These are phyloP conservation scores for Dactylella cylindrospora DNA, from an alignment of 2,329 filamentous ascomycete species.

Conservation along the genomic window DNA sequence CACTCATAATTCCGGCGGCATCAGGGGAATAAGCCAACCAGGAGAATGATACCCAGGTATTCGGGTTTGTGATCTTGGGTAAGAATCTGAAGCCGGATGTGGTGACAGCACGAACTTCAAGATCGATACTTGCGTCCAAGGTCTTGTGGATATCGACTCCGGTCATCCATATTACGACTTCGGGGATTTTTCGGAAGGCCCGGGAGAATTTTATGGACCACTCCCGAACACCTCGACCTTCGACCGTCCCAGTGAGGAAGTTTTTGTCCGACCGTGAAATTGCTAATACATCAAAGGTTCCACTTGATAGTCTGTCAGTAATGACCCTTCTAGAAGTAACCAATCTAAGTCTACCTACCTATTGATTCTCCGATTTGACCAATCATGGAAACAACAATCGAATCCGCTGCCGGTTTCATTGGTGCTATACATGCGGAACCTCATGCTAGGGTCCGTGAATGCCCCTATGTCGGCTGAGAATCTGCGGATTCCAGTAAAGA, in stretches of 20 bases:
- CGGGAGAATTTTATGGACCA: slow-evolving; percentile 38
- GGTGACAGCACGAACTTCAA: slow-evolving; percentile 33
- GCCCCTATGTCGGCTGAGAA: slow-evolving; percentile 12
- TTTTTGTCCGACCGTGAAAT: slow-evolving; percentile 24
- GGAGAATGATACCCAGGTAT: slow-evolving; percentile 37
- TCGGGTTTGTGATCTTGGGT: slow-evolving; percentile 26
- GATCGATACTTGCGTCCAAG: slow-evolving; percentile 15
- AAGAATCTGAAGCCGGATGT: slow-evolving; percentile 33
- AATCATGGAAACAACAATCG: slow-evolving; percentile 41
- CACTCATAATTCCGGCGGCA: slow-evolving; percentile 20
- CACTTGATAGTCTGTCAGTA: no score
- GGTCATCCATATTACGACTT: slow-evolving; percentile 39
- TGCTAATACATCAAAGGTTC: slow-evolving; percentile 31
- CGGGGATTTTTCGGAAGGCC: slow-evolving; percentile 13
- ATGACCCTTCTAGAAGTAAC: no score
- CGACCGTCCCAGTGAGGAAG: slow-evolving; percentile 25
- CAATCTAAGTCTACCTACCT: no score
- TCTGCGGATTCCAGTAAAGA: slow-evolving; percentile 32
- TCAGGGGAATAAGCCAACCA: slow-evolving; percentile 34
- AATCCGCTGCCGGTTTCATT: slow-evolving; percentile 32
- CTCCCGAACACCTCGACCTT: slow-evolving; percentile 35
- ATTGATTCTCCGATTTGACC: slow-evolving; percentile 24
- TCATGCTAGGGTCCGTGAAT: slow-evolving; percentile 29
- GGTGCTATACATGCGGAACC: slow-evolving; percentile 35
- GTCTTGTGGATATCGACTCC: slow-evolving; percentile 26